Evolutionary conservation across 306 rosid genomes (phyloP).

Genomic region (Sechiopsis laciniata): DNA sequence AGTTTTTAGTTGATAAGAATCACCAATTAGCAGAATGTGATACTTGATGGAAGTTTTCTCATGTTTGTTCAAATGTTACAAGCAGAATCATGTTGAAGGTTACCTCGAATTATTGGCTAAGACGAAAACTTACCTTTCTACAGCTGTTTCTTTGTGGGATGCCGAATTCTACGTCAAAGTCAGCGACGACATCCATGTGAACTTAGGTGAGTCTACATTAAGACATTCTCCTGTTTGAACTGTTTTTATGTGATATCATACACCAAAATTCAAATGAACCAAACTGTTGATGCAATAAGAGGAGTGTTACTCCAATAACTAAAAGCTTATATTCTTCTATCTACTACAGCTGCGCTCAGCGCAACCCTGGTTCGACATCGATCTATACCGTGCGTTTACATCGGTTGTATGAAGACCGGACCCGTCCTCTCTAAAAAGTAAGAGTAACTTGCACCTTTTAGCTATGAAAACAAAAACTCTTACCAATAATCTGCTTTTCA

Average conservation of each 20-base stretch:
- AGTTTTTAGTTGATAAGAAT: not conserved
- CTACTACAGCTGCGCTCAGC: conserved; percentile 60
- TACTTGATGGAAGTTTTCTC: not conserved
- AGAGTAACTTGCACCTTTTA: conserved; percentile 23
- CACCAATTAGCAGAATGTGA: not conserved
- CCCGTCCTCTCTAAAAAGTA: conserved; percentile 88
- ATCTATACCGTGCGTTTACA: conserved; percentile 54
- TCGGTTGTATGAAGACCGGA: conserved; percentile 97
- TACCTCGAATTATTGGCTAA: conserved; percentile 71
- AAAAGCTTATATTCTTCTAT: not conserved
- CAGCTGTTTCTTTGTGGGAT: conserved; percentile 74
- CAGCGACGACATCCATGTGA: no score
- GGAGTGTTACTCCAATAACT: not conserved
- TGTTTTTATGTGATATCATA: no score
- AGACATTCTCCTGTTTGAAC: no score
- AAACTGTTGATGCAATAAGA: no score
- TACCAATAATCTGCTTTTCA: conserved; percentile 18
- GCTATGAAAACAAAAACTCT: not conserved
- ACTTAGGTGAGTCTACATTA: no score
- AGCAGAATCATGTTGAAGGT: conserved; percentile 69
- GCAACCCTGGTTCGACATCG: conserved; percentile 48
- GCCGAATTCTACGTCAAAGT: conserved; percentile 71
- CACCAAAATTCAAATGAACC: no score
- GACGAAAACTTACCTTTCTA: conserved; percentile 62
- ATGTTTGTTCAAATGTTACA: conserved; percentile 11